Evolutionary conservation across 148 eudicot species (phyloP).

Genomic region (Vaccinium vitisidaea): DNA sequence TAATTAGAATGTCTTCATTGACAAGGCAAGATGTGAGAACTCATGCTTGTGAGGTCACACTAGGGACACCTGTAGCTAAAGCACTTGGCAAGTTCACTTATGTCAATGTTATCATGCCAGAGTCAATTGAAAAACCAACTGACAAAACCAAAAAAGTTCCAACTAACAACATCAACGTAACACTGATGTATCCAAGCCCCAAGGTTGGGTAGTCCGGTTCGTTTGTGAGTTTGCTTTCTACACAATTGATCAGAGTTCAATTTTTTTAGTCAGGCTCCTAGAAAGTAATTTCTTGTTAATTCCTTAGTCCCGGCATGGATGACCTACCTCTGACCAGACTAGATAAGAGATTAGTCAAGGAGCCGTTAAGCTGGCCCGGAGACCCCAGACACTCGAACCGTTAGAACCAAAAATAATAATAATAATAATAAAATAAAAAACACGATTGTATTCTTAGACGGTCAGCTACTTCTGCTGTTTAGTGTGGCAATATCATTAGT

Average conservation of each 20-base stretch:
- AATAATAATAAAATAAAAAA: too few species aligned
- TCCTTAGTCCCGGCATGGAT: too few species aligned
- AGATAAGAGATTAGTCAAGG: too few species aligned
- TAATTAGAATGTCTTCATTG: background rate
- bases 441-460: background rate
- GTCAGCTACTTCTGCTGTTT: background rate
- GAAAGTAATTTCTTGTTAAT: too few species aligned
- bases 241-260: too few species aligned
- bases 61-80: background rate
- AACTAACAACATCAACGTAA: background rate
- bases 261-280: too few species aligned
- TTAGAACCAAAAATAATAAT: too few species aligned
- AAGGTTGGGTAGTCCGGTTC: too few species aligned
- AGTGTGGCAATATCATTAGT: background rate
- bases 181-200: background rate
- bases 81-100: background rate
- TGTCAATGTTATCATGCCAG: background rate
- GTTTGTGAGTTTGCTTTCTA: too few species aligned
- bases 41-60: background rate
- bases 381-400: too few species aligned
- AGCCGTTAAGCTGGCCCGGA: too few species aligned
- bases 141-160: background rate
- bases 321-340: fast-evolving
- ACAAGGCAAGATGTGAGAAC: background rate
- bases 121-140: background rate